Percentiles rank a stretch among this genome's conserved stretches.
Evolutionary conservation across 768 basidiomycete genomes (phyloP).

Genomic region (Punctularia strigosozonata): DNA sequence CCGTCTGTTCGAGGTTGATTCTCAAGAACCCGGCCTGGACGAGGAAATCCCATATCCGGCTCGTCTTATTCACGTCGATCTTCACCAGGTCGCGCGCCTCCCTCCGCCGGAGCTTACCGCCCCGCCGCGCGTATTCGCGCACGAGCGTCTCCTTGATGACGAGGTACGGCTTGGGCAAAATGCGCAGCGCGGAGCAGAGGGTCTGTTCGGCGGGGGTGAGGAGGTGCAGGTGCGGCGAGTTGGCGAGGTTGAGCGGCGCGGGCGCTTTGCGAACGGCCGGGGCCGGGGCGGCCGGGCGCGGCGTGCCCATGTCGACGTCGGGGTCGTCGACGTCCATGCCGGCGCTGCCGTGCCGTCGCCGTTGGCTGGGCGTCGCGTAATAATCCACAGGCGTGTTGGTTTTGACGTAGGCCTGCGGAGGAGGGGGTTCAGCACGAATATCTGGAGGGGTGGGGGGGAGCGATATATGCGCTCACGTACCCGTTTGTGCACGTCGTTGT

Average conservation of each 20-base stretch:
- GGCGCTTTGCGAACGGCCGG: slow-evolving; percentile 31
- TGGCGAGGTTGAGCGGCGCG: slow-evolving; percentile 78
- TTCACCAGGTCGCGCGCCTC: slow-evolving; percentile 87
- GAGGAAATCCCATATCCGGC: slow-evolving; percentile 87
- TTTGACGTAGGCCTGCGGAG: slow-evolving; percentile 50
- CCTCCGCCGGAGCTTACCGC: slow-evolving; percentile 76
- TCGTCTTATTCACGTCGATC: slow-evolving; percentile 89
- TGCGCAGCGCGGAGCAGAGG: slow-evolving; percentile 80
- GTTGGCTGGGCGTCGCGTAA: too few species aligned
- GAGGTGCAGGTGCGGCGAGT: slow-evolving; percentile 81
- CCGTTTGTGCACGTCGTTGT: slow-evolving; percentile 58
- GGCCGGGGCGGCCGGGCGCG: too few species aligned
- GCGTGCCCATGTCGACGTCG: too few species aligned
- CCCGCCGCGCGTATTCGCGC: slow-evolving; percentile 82
- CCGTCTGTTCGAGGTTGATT: slow-evolving; percentile 25
- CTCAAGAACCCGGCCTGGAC: slow-evolving; percentile 76
- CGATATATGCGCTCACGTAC: slow-evolving; percentile 34
- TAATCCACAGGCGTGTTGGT: slow-evolving; percentile 44
- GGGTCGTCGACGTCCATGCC: too few species aligned
- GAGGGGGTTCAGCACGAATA: too few species aligned
- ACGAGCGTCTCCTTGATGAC: slow-evolving; percentile 93
- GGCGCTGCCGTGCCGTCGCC: too few species aligned
- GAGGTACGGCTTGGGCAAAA: slow-evolving; percentile 91
- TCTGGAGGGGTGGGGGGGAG: too few species aligned
- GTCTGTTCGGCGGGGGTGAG: slow-evolving; percentile 81